phyloP scores from a whole-genome alignment of 768 basidiomycete species.

The Tylopilus sp. region DNA sequence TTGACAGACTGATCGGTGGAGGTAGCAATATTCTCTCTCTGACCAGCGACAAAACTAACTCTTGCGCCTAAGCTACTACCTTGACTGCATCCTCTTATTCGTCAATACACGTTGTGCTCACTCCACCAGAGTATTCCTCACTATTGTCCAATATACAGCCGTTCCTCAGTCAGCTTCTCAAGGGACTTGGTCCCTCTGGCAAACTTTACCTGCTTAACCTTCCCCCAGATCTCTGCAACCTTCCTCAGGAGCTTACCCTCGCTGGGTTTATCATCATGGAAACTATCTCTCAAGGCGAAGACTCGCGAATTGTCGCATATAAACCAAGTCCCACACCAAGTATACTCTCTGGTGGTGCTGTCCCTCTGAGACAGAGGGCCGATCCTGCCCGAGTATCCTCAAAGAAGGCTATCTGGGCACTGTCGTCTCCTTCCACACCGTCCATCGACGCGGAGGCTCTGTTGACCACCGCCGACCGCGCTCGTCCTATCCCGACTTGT shows the following conservation, averaged over 20 bases:
- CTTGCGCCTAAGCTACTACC: conserved; percentile 47
- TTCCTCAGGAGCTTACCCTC: conserved; percentile 59
- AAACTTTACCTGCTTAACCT: conserved; percentile 65
- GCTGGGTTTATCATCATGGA: conserved; percentile 64
- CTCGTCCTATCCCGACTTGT: conserved; percentile 72
- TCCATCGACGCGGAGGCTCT: conserved; percentile 81
- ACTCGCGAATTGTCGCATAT: conserved; percentile 59
- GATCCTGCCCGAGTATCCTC: conserved; percentile 59
- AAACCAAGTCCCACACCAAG: conserved; percentile 54
- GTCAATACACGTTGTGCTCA: conserved; percentile 66
- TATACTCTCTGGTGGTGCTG: conserved; percentile 20
- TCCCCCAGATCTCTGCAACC: conserved; percentile 36
- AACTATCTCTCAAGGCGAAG: conserved; percentile 30
- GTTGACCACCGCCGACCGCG: conserved; percentile 79
- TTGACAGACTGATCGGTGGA: conserved; percentile 78
- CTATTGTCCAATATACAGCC: conserved; percentile 49
- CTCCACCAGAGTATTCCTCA: conserved; percentile 56
- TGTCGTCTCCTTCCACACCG: conserved; percentile 66
- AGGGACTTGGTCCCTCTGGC: conserved; percentile 62
- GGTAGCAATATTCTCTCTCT: conserved; percentile 41
- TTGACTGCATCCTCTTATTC: conserved; percentile 54
- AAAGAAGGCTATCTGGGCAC: conserved; percentile 88
- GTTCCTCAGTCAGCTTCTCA: conserved; percentile 58
- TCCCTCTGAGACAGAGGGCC: conserved; percentile 52
- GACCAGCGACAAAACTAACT: conserved; percentile 3